Evolutionary conservation across 108 stramenopile genomes (phyloP), one percentile per base, ranked within the genome.

Genomic region (Nitzschia sp.): DNA sequence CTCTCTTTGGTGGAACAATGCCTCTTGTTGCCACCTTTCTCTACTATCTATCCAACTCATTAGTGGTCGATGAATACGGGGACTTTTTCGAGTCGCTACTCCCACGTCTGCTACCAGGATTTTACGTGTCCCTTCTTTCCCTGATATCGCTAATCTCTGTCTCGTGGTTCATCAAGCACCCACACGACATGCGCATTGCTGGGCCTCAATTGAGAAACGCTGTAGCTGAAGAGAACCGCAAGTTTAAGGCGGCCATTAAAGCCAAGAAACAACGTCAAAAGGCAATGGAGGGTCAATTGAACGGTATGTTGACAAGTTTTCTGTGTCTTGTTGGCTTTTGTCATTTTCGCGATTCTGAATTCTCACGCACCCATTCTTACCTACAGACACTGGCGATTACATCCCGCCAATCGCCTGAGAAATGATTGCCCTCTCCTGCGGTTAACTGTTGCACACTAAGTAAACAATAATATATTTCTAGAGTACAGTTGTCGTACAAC

Each of bases 1-100:
- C 80, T 10, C 21, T 86, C 10, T 86, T 86, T 68, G 85, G 85
- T 19, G 85, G 85, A 15, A 86, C 85, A 12, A 82, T 86, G 85
- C 85, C 85, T 15, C 65, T 86, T 21, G 58, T 86, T 0, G 85
- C 85, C 3, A 86, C 85, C 10, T 80, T 72, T 51, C 68, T 86
- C 26, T 86, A 73, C 60, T 86, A 83, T 60, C n/a, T 71, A 15
- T 58, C 84, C 2, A 48, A 53, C 21, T 51, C 26, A 5, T 8
- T 71, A 41, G 55, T 71, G 14, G 57, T 57, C 9, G 72, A 77
- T 21, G 75, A 76, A 7, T 53, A 64, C 19, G 67, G 57, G n/a
- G 40, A 50, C 38, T 71, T 65, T 43, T 48, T 61, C 53, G 50
- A 81, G n/a, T 57, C 80, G 8, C 52, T 85, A 17, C 59, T 80